These are phyloP conservation scores for Stropharia rugosoannulata DNA, from an alignment of 768 basidiomycete species.

Conservation along the genomic window DNA sequence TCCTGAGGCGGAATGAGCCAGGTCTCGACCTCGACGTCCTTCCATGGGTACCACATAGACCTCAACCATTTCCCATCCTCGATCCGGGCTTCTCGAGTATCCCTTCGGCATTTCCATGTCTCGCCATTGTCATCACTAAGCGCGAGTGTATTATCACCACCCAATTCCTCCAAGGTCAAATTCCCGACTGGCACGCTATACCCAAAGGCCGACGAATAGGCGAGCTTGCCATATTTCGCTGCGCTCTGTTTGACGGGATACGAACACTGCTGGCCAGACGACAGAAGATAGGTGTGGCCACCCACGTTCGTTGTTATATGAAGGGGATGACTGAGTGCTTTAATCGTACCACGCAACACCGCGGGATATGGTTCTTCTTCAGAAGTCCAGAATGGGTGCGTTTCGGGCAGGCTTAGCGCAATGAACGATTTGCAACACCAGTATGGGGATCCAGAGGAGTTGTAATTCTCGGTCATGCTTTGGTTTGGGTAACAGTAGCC, in stretches of 20 bases:
- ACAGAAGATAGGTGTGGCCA: constrained; percentile 69
- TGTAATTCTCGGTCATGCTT: constrained; percentile 80
- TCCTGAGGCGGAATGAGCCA: constrained; percentile 66
- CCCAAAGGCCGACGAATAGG: constrained; percentile 76
- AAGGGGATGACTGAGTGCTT: constrained; percentile 57
- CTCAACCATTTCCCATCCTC: constrained; percentile 55
- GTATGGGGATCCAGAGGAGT: constrained; percentile 75
- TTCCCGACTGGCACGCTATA: constrained; percentile 72
- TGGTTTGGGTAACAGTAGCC: constrained; percentile 71
- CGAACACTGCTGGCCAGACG: constrained; percentile 77
- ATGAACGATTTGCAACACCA: constrained; percentile 83
- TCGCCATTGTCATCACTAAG: constrained; percentile 71
- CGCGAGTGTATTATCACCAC: constrained; percentile 69
- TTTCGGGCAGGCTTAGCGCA: constrained; percentile 57
- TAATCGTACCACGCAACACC: constrained; percentile 42
- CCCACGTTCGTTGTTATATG: constrained; percentile 66
- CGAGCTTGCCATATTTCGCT: constrained; percentile 78
- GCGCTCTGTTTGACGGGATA: constrained; percentile 79
- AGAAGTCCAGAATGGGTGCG: constrained; percentile 72
- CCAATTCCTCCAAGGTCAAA: constrained; percentile 68
- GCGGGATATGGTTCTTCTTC: constrained; percentile 66
- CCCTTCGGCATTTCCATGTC: constrained; percentile 68
- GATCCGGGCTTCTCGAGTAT: constrained; percentile 59
- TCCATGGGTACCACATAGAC: constrained; percentile 76
- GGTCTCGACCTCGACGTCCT: constrained; percentile 70